Conservation (phyloP, 169 alveolate species). For the Eimeria sp. region DNA sequence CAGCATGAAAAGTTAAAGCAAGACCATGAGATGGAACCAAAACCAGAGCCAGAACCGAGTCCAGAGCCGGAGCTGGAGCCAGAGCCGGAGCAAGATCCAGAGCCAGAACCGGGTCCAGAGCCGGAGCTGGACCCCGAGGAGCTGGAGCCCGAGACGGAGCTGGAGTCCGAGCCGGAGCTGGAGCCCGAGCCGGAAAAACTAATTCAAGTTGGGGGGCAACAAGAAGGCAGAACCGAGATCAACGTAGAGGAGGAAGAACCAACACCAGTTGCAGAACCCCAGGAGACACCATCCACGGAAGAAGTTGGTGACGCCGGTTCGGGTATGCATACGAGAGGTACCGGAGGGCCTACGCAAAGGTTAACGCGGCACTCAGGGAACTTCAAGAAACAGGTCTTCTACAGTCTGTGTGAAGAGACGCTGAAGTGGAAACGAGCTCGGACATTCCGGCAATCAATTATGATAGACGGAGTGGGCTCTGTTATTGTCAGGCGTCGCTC, state of each 20-base stretch:
- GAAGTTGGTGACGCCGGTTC: background rate
- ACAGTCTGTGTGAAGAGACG: conserved; percentile 59
- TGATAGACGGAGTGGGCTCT: conserved; percentile 55
- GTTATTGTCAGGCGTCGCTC: conserved; percentile 38
- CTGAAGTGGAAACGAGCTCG: background rate
- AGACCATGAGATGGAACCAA: background rate
- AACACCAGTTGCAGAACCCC: conserved; percentile 2
- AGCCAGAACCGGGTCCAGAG: background rate
- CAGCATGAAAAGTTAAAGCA: background rate
- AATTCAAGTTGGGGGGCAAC: background rate
- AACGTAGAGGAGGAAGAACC: background rate
- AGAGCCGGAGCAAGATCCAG: conserved; percentile 8
- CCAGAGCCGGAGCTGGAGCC: background rate
- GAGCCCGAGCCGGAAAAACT: background rate
- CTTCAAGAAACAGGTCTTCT: conserved; percentile 43
- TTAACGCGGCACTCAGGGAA: background rate
- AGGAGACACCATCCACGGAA: background rate
- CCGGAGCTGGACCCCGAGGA: background rate
- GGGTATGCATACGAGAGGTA: background rate
- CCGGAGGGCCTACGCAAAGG: background rate
- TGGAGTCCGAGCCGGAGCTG: background rate
- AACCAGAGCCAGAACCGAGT: background rate
- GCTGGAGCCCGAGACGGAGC: background rate
- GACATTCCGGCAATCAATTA: conserved; percentile 33
- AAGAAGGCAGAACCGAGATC: background rate